Evolutionary conservation across 2,329 filamentous ascomycete species (phyloP).

Genomic region (Sphaerulina populicola): DNA sequence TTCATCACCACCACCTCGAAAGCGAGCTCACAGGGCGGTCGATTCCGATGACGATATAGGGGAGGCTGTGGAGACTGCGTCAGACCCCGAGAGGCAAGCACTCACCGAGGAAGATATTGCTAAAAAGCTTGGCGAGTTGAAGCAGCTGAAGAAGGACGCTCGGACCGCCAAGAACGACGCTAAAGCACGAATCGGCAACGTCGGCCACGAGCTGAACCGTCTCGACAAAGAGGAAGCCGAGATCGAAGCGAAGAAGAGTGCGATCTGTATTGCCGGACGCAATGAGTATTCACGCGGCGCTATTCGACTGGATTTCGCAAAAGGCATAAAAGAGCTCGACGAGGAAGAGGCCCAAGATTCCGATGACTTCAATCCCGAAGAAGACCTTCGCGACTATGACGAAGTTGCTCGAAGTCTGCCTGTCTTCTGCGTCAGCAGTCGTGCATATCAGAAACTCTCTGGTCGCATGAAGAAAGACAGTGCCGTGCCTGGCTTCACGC

Average conservation of each 20-base stretch:
- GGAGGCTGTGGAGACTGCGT: conserved; percentile 15
- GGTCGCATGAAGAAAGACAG: conserved; percentile 49
- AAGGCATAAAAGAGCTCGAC: conserved; percentile 53
- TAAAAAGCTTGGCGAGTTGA: conserved; percentile 39
- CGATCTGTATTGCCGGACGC: conserved; percentile 46
- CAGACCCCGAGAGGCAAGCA: conserved; percentile 26
- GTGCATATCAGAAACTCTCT: conserved; percentile 55
- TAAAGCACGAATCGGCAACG: conserved; percentile 29
- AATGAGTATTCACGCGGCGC: conserved; percentile 49
- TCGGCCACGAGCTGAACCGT: conserved; percentile 27
- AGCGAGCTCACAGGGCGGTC: conserved; percentile 14
- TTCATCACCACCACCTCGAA: conserved; percentile 5
- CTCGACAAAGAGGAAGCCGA: conserved; percentile 28
- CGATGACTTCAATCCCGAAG: conserved; percentile 47
- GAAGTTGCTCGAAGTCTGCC: conserved; percentile 49
- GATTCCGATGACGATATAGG: conserved; percentile 27
- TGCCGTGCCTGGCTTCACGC: conserved; percentile 46
- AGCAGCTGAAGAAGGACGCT: conserved; percentile 36
- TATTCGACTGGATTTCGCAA: conserved; percentile 53
- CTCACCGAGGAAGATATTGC: conserved; percentile 38
- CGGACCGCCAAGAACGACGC: conserved; percentile 23
- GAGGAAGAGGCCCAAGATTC: conserved; percentile 48
- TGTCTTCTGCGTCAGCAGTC: conserved; percentile 57
- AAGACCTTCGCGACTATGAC: conserved; percentile 51
- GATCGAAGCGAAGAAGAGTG: conserved; percentile 33